Base-by-base conservation (phyloP, 2,329 filamentous ascomycete genomes). In the Aspergillus sp. region DNA sequence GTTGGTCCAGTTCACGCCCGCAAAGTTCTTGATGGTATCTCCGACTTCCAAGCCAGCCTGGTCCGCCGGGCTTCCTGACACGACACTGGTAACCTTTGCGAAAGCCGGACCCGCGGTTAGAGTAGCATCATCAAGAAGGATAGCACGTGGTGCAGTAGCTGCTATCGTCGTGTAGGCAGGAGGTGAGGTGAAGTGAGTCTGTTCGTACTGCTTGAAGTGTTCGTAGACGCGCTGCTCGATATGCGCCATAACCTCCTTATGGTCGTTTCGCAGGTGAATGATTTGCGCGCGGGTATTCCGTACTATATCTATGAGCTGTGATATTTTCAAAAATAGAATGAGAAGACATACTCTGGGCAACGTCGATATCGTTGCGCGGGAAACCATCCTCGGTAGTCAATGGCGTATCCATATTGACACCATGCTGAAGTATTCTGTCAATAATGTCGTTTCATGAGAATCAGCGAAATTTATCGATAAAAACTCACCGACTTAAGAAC, bases 211-310 rank as follows among this genome's bases (percentile, higher is more conserved):
- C 10, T 19, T 90, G 66, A 97, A 95, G 64, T 93, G 86, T 56
- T 86, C 84, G 64, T 97, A 89, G n/a, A 98, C 78, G 42, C 84
- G 83, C 61, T 84, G 84, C 68, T 97, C 93, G 57, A 97, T 85
- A 49, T 79, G 75, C 49, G 72, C 72, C 90, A 97, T 96, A 39
- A 96, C 72, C 35, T 84, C 82, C 65, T 94, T 96, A 73, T 95
- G 91, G 69, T 98, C 93, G 64, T 96, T 97, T 55, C 87, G 84
- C 35, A 97, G 77, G 57, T 84, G 78, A 57, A 97, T 93, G 57
- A 98, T 95, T 51, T 88, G 84, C 23, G 90, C 81, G 68, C 93
- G 80, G 33, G 90, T 95, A n/a, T 89, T 95, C 52, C 93, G 88
- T 64, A 98, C 88, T 94, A 60, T 47, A 15, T 12, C 44, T 25